Conservation (phyloP, 2,329 filamentous ascomycete genomes). For the Sarocladium kiliense region DNA sequence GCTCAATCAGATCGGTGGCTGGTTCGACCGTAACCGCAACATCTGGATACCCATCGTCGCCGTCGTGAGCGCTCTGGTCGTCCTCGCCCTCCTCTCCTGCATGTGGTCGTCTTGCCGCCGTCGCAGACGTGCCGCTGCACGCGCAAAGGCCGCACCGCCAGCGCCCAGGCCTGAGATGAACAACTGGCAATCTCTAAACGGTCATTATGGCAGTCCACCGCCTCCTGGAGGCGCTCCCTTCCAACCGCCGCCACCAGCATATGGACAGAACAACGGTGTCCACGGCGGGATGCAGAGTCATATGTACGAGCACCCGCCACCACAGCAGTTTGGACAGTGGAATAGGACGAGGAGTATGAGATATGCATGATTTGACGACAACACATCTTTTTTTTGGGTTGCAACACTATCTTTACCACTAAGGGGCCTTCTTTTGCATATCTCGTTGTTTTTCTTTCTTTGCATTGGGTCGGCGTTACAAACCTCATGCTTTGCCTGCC, state of each 20-base stretch:
- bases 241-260: slow-evolving; percentile 3
- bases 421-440: background rate
- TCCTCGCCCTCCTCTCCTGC: slow-evolving; percentile 62
- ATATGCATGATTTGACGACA: slow-evolving; percentile 17
- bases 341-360: slow-evolving; percentile 14
- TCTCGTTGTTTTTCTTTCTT: background rate
- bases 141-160: background rate
- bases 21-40: slow-evolving; percentile 71
- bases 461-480: background rate
- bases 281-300: background rate
- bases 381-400: slow-evolving; percentile 8
- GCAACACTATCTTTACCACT: slow-evolving; percentile 11
- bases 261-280: background rate
- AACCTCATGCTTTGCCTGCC: too few relatives aligned
- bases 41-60: slow-evolving; percentile 76
- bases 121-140: slow-evolving; percentile 15
- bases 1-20: slow-evolving; percentile 64
- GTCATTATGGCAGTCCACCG: background rate
- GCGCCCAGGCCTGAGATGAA: background rate
- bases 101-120: slow-evolving; percentile 40
- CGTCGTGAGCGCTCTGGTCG: slow-evolving; percentile 66
- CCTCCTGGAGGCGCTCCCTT: background rate
- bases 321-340: slow-evolving; percentile 12
- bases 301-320: background rate
- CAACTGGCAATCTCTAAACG: slow-evolving; percentile 1